Conservation (phyloP, 768 basidiomycete genomes). For the Mycena filopes region DNA sequence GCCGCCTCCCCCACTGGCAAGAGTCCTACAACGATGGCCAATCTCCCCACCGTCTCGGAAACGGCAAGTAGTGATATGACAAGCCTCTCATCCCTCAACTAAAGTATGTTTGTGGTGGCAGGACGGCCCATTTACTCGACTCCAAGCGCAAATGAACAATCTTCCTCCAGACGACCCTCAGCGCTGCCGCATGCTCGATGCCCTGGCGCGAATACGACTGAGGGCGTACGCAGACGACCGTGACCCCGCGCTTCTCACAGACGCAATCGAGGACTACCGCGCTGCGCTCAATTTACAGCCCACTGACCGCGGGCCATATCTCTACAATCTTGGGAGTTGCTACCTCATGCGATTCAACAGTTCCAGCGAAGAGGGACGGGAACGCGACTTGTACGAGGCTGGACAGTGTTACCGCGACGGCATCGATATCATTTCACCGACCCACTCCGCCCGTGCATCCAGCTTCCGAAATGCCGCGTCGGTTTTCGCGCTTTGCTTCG, state of each 20-base stretch:
- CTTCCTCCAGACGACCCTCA: background rate
- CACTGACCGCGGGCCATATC: background rate
- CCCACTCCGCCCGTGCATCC: background rate
- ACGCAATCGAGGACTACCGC: background rate
- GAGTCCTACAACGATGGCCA: too few species aligned
- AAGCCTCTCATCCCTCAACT: too few species aligned
- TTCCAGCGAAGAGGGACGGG: background rate
- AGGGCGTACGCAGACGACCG: background rate
- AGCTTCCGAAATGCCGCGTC: background rate
- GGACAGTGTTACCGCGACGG: background rate
- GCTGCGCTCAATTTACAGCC: background rate
- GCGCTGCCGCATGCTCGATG: background rate
- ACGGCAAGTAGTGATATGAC: too few species aligned
- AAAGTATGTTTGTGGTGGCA: too few species aligned
- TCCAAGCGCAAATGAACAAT: background rate
- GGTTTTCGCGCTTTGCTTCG: background rate
- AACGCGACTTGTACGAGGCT: background rate
- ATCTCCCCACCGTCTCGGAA: too few species aligned
- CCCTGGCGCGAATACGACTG: background rate
- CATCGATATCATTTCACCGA: background rate
- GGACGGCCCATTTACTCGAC: background rate
- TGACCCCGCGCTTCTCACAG: background rate
- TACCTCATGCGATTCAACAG: background rate
- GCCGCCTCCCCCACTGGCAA: too few species aligned
- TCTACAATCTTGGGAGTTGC: background rate